Base-by-base conservation (phyloP, 805 yeast genomes). In the Barnettozyma californica region DNA sequence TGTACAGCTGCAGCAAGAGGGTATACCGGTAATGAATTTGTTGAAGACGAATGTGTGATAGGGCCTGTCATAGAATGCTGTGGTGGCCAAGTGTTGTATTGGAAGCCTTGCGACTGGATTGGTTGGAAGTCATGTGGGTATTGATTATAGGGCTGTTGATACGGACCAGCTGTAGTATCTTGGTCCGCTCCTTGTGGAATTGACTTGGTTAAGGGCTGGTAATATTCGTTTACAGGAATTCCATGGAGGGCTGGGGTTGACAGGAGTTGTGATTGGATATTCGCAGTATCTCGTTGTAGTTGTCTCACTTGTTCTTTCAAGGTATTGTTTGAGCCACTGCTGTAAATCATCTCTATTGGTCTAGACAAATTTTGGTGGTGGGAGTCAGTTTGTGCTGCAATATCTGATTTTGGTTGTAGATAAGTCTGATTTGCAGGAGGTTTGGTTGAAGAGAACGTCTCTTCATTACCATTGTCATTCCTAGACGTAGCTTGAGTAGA, bases 261-360 rank as follows among this genome's bases (percentile, higher is more conserved):
- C 9, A 21, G 21, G 5, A 55, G 43, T 29, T 54, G 63, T 1
- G 61, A 52, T 31, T 57, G 60, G 8, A 57, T 45, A 23, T 45
- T 45, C 1, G 63, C 60, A 6, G 61, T 55, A 23, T 57, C 61
- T 26, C 55, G 42, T 41, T 57, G 63, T 5, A 59, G 37, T 31
- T 52, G 55, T 1, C 53, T 56, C 1, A 56, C 60, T 25, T 57
- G 55, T 40, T 57, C 61, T 16, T 54, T 58, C 9, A 59, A 26
- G 1, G 50, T 33, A 26, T 6, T 13, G 16, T 16, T 29, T 5
- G 33, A 29, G 7, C 46, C 39, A 13, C 39, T 27, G 23, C 19
- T 48, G 21, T 23, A 47, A 8, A 19, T 14, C 26, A 31, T 36
- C 10, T 35, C 43, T 23, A 23, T 21, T 27, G 18, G 18, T 29